A percentile compares a stretch with the other conserved stretches of the same genome.
Evolutionary conservation across 805 yeast species (phyloP).

Genomic region (Tetrapisispora nanseiensis): DNA sequence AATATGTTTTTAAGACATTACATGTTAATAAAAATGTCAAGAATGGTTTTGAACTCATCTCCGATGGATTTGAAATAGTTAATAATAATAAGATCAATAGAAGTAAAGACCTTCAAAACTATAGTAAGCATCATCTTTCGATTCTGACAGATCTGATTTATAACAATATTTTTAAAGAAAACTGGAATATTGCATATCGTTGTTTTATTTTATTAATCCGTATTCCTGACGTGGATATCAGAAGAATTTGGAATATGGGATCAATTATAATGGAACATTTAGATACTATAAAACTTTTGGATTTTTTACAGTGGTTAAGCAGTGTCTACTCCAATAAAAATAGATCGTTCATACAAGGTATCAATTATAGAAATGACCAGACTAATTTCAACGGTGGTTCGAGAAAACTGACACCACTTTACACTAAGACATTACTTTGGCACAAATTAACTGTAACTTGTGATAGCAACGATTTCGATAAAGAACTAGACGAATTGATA

Average conservation of each 20-base stretch:
- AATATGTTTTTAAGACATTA: conserved; percentile 9
- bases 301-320: conserved; percentile 24
- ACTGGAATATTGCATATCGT: conserved; percentile 50
- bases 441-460: conserved; percentile 1
- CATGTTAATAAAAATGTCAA: conserved; percentile 10
- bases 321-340: conserved; percentile 18
- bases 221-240: conserved; percentile 40
- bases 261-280: conserved; percentile 38
- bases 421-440: conserved; percentile 25
- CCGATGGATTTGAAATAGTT: conserved; percentile 16
- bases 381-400: conserved; percentile 23
- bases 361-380: conserved; percentile 19
- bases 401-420: conserved; percentile 22
- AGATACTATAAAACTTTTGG: conserved; percentile 10
- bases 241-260: conserved; percentile 56
- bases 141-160: conserved; percentile 39
- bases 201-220: conserved; percentile 42
- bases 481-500: conserved; percentile 11
- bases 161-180: conserved; percentile 34
- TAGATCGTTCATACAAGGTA: conserved; percentile 15
- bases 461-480: not conserved
- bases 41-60: conserved; percentile 10
- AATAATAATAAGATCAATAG: conserved; percentile 3
- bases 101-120: conserved; percentile 5
- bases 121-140: conserved; percentile 16